Percentiles rank a stretch among this genome's conserved stretches.
These are phyloP conservation scores for Sarocladium oryzae DNA, from an alignment of 2,329 filamentous ascomycete genomes.

Conservation along the genomic window DNA sequence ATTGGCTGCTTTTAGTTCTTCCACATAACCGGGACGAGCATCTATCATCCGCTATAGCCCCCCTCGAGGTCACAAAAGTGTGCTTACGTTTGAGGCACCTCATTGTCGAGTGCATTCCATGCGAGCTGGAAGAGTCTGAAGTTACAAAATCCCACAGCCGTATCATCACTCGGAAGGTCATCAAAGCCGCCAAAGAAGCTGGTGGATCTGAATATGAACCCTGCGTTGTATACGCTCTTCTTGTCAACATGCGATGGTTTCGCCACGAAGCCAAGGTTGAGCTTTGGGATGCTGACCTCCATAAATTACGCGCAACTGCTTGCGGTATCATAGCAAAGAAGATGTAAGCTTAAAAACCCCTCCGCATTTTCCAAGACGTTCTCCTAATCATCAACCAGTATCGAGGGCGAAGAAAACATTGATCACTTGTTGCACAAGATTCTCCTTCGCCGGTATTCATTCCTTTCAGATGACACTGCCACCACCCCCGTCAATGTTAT, in stretches of 20 bases:
- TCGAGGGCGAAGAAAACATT: constrained; percentile 77
- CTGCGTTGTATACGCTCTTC: constrained; percentile 74
- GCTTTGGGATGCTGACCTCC: constrained; percentile 87
- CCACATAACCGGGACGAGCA: constrained; percentile 53
- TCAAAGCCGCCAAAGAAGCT: constrained; percentile 75
- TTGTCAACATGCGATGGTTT: constrained; percentile 70
- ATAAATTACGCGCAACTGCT: constrained; percentile 69
- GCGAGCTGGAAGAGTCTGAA: constrained; percentile 71
- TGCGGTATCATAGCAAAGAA: constrained; percentile 90
- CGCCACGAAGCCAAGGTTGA: constrained; percentile 70
- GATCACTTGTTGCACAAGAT: constrained; percentile 73
- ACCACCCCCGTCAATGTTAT: constrained; percentile 80
- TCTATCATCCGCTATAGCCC: constrained; percentile 61
- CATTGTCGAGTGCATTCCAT: constrained; percentile 82
- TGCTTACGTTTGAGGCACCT: constrained; percentile 86
- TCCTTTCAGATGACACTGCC: constrained; percentile 63
- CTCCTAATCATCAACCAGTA: constrained; percentile 40
- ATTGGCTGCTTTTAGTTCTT: constrained; percentile 46
- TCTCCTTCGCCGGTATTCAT: constrained; percentile 82
- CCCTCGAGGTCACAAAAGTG: constrained; percentile 79
- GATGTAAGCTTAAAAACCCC: constrained; percentile 34
- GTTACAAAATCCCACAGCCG: constrained; percentile 77
- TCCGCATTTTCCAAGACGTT: background rate
- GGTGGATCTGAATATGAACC: constrained; percentile 67
- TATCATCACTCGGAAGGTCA: constrained; percentile 73